These are phyloP conservation scores for Chalaropsis thielavioides DNA, from an alignment of 2,329 filamentous ascomycete species.

Conservation along the genomic window DNA sequence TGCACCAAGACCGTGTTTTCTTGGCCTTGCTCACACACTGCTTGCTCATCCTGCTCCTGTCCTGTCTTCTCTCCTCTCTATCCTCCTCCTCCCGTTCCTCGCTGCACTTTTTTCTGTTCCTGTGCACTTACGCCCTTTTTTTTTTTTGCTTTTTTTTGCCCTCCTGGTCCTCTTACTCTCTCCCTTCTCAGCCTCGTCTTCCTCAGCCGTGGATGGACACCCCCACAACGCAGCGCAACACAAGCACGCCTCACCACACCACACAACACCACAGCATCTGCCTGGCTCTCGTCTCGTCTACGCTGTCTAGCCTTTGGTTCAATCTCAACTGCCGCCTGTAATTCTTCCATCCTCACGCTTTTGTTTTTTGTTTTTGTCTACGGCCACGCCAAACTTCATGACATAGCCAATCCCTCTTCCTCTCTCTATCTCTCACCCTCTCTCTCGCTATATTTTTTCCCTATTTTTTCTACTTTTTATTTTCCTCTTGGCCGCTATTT, in stretches of 20 bases:
- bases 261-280: too few species aligned
- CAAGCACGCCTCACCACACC: too few species aligned
- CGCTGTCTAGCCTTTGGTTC: background rate
- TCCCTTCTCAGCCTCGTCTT: slow-evolving; percentile 7
- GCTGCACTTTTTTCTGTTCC: background rate
- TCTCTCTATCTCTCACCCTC: background rate
- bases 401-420: background rate
- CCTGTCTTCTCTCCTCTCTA: background rate
- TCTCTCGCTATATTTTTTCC: background rate
- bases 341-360: background rate
- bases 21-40: background rate
- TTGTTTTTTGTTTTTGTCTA: background rate
- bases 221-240: background rate
- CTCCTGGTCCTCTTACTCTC: background rate
- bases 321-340: background rate
- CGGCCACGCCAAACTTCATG: background rate
- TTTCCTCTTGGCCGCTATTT: background rate
- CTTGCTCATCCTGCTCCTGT: too few species aligned
- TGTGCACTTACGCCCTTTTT: background rate
- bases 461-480: background rate
- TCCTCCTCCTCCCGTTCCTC: background rate
- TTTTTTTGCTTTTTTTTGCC: background rate
- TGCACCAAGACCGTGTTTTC: slow-evolving; percentile 5
- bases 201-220: background rate
- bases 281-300: background rate